Evolutionary conservation across 2,329 filamentous ascomycete species (phyloP), one percentile per base, ranked within the genome.

Genomic region (Cytospora mali): DNA sequence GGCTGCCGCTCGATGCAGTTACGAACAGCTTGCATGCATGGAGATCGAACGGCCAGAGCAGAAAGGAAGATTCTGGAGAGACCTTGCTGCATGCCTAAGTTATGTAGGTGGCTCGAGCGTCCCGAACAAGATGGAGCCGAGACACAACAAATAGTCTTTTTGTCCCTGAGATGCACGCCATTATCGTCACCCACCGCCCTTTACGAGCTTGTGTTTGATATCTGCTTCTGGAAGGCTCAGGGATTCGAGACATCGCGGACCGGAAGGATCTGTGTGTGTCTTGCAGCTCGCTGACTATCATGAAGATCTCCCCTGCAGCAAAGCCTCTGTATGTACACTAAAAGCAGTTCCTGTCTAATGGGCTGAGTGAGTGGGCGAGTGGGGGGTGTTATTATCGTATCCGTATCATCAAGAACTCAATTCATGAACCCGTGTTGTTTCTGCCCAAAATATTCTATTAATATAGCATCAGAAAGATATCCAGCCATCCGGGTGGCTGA

Each of bases 1-100:
- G 5, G 18, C 4, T 46, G 42, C 42, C 42, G 42, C n/a, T 46
- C n/a, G n/a, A 46, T 46, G 42, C 42, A 46, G 42, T 46, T 23
- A 23, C 42, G n/a, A 46, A 46, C 42, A 46, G 42, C 42, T 46
- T 46, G 42, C 42, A 46, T 46, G 42, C 42, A 46, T 46, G 42
- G 18, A 23, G 42, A 46, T 46, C 42, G 42, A 46, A 46, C 42
- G 42, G 42, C 21, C 42, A 46, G 23, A 46, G 42, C n/a, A 23
- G n/a, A 21, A 46, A 23, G 23, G 42, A 46, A 46, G n/a, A 23
- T 46, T 46, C n/a, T n/a, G 42, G n/a, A 46, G n/a, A 23, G n/a
- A n/a, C n/a, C 42, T 11, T 46, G 42, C 42, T 46, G 42, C 42
- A 46, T 10, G 42, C 42, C 42, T n/a, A 21, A n/a, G n/a, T 9